A percentile compares a stretch with the other conserved stretches of the same genome.
These are phyloP conservation scores for Pseudocercospora fijiensis DNA, from an alignment of 2,329 filamentous ascomycete species.

Conservation along the genomic window DNA sequence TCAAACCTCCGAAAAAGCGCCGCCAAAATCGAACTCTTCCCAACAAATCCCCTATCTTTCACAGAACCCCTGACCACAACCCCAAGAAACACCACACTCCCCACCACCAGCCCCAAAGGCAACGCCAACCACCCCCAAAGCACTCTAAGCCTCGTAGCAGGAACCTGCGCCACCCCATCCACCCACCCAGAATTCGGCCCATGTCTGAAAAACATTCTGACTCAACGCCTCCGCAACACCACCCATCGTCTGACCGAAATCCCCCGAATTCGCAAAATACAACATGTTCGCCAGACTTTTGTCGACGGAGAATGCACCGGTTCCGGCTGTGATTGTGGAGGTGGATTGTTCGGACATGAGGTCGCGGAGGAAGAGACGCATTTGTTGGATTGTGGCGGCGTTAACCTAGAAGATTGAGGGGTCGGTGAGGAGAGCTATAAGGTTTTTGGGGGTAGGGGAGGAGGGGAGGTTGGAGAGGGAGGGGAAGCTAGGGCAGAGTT, in stretches of 20 bases:
- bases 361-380: not conserved
- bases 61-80: not conserved
- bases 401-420: not conserved
- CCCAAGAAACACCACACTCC: not conserved
- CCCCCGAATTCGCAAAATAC: not conserved
- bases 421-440: not conserved
- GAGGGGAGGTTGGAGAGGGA: not conserved
- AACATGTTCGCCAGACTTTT: not conserved
- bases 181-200: not conserved
- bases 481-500: not conserved
- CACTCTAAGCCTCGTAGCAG: not conserved
- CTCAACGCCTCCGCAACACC: not conserved
- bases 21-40: not conserved
- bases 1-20: not conserved
- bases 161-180: not conserved
- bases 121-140: not conserved
- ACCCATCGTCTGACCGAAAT: not conserved
- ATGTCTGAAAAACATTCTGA: not conserved
- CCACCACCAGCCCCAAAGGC: not conserved
- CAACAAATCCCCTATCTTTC: not conserved
- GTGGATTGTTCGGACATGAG: not conserved
- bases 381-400: not conserved
- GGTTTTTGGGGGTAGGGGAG: not conserved
- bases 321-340: not conserved
- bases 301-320: not conserved